phyloP scores from a whole-genome alignment of 2,329 filamentous ascomycete species.

The Polytolypa hystricis region DNA sequence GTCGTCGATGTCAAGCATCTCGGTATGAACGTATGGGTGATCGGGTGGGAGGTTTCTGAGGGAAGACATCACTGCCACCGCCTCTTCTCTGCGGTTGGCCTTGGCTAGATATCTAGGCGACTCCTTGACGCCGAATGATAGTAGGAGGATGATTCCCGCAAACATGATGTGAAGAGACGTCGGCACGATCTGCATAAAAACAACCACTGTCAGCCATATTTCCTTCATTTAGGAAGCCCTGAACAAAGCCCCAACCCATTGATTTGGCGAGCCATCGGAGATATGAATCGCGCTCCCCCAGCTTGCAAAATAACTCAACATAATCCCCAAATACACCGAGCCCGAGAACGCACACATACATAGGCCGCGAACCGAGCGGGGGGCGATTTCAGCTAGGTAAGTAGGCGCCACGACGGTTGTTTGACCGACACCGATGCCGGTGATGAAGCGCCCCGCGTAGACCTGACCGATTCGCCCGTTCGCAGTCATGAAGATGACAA shows the following conservation, averaged over 20 bases:
- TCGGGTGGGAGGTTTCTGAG: conserved; percentile 36
- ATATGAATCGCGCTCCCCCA: conserved; percentile 48
- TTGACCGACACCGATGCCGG: conserved; percentile 33
- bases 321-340: conserved; percentile 65
- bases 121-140: conserved; percentile 59
- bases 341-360: conserved; percentile 62
- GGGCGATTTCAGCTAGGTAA: conserved; percentile 63
- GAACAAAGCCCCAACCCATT: conserved; percentile 35
- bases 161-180: conserved; percentile 70
- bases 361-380: conserved; percentile 57
- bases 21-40: conserved; percentile 34
- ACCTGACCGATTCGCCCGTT: conserved; percentile 29
- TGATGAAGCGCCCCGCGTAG: conserved; percentile 35
- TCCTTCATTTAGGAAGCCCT: too few species aligned
- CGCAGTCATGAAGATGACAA: conserved; percentile 35
- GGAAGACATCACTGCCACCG: conserved; percentile 13
- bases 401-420: conserved; percentile 45
- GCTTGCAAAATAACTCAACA: conserved; percentile 67
- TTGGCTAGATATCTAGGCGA: conserved; percentile 63
- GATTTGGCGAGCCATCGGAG: conserved; percentile 30
- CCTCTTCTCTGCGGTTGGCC: conserved; percentile 44
- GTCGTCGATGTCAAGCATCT: conserved; percentile 16
- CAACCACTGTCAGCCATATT: conserved; percentile 5
- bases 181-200: conserved; percentile 39
- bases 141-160: conserved; percentile 56